phyloP scores from a whole-genome alignment of 768 basidiomycete genomes.

The Kwoniella dejecticola region DNA sequence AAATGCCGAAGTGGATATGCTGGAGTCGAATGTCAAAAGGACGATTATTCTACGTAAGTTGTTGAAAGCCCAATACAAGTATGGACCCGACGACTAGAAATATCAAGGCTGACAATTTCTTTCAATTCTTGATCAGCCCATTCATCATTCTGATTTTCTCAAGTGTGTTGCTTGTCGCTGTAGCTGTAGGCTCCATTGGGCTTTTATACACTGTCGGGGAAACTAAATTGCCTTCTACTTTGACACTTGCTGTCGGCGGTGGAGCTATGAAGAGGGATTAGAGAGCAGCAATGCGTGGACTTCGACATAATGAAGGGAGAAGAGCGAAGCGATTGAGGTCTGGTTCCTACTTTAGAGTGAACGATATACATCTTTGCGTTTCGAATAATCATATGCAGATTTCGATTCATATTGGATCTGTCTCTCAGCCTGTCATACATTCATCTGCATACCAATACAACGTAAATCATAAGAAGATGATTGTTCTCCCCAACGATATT shows the following conservation, averaged over 20 bases:
- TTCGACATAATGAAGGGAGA: not conserved
- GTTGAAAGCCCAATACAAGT: not conserved
- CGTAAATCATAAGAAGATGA: too few relatives aligned
- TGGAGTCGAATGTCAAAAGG: constrained; percentile 51
- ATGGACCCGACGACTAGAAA: too few relatives aligned
- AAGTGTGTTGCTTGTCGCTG: constrained; percentile 27
- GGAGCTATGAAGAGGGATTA: constrained; percentile 42
- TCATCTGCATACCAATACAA: too few relatives aligned
- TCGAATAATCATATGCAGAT: too few relatives aligned
- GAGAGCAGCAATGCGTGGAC: not conserved
- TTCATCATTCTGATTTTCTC: constrained; percentile 51
- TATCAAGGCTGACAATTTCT: not conserved
- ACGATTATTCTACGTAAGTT: constrained; percentile 51
- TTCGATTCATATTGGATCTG: too few relatives aligned
- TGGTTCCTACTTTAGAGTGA: too few relatives aligned
- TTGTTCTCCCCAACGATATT: too few relatives aligned
- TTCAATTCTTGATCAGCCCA: constrained; percentile 27
- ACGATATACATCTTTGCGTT: too few relatives aligned
- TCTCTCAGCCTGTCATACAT: too few relatives aligned
- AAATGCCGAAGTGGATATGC: constrained; percentile 46
- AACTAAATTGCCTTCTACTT: constrained; percentile 47
- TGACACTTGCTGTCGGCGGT: constrained; percentile 45
- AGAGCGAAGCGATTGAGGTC: too few relatives aligned
- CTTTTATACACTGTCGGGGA: constrained; percentile 45
- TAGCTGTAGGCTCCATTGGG: constrained; percentile 37